A percentile compares a stretch with the other conserved stretches of the same genome.
Conservation (phyloP, 495 filamentous ascomycete species). For the Podospora anserina region DNA sequence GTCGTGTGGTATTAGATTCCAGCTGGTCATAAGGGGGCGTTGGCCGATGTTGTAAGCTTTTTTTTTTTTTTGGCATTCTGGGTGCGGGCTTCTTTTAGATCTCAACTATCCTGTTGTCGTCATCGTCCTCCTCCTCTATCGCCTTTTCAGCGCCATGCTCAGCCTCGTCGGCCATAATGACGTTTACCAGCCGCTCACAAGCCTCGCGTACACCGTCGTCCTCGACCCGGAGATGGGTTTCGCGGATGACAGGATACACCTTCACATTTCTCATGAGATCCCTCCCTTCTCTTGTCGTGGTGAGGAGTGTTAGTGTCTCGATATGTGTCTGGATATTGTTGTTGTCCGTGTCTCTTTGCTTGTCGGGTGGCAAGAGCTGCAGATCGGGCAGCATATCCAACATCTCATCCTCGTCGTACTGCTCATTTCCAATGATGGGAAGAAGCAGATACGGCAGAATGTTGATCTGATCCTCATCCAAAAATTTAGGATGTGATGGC, state of each 20-base stretch:
- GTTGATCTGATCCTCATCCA: slow-evolving; percentile 67
- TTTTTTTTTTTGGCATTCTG: background rate
- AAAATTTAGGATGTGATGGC: slow-evolving; percentile 63
- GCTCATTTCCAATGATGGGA: slow-evolving; percentile 57
- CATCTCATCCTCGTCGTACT: slow-evolving; percentile 70
- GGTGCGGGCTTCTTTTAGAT: slow-evolving; percentile 30
- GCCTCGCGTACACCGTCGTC: slow-evolving; percentile 79
- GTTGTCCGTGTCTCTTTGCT: slow-evolving; percentile 71
- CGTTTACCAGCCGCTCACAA: slow-evolving; percentile 86
- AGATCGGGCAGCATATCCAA: slow-evolving; percentile 79
- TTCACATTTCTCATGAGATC: slow-evolving; percentile 69
- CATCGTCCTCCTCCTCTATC: slow-evolving; percentile 34
- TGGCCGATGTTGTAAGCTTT: background rate
- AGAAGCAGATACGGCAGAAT: slow-evolving; percentile 84
- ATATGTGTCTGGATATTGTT: slow-evolving; percentile 79
- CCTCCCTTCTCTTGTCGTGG: slow-evolving; percentile 71
- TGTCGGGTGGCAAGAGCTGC: slow-evolving; percentile 83
- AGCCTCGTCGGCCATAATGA: slow-evolving; percentile 81
- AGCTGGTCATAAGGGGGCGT: background rate
- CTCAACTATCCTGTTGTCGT: slow-evolving; percentile 45
- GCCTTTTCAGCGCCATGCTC: slow-evolving; percentile 57
- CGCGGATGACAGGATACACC: slow-evolving; percentile 84
- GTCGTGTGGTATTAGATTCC: background rate
- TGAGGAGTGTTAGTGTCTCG: slow-evolving; percentile 80
- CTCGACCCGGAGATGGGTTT: slow-evolving; percentile 74